Base-by-base conservation (phyloP, 441 rosid species). In the Cnidoscolus chayamansa region DNA sequence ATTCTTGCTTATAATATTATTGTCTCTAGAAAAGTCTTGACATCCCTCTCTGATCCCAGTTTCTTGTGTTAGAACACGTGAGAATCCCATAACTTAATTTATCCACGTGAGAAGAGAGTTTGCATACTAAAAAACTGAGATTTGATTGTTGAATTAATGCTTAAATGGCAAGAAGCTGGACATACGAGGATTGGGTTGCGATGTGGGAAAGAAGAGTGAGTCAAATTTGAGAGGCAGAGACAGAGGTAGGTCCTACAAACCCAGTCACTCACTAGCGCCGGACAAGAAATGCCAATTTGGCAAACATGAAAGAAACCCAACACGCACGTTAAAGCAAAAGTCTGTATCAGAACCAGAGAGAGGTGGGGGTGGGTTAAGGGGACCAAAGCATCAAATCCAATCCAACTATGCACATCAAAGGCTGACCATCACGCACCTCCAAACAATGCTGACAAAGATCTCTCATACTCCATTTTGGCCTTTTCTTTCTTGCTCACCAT, bases 261-360 rank as follows among this genome's bases (percentile, higher is more conserved):
- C 50, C 35, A 62, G n/a, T 47, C 59, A 4, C 55, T 77, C 80
- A 69, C 79, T 61, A 71, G 73, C 67, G 67, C 73, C 73, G 71
- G 76, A 78, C 85, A 78, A 74, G 76, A 81, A 78, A 79, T 79
- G 82, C 84, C 84, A 74, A 81, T 47, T 79, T 65, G 80, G 78
- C 78, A 69, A 74, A 75, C 78, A 80, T 79, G 85, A 86, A 81
- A 73, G 84, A 71, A 81, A 82, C 85, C 78, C 83, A 69, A 78
- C 85, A 64, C 58, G 80, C 86, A 84, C 84, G 86, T 76, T 86
- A 79, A 77, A 77, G 77, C 59, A 6, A 35, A 9, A 51, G 31
- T 64, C 78, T 70, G 58, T 10, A 30, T 68, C 71, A 63, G 8
- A 31, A 37, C 35, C 9, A 73, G 37, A 45, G 13, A 66, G 71